Evolutionary conservation across 176 grass and related monocot genomes (phyloP).

Genomic region (Pharus latifolius): DNA sequence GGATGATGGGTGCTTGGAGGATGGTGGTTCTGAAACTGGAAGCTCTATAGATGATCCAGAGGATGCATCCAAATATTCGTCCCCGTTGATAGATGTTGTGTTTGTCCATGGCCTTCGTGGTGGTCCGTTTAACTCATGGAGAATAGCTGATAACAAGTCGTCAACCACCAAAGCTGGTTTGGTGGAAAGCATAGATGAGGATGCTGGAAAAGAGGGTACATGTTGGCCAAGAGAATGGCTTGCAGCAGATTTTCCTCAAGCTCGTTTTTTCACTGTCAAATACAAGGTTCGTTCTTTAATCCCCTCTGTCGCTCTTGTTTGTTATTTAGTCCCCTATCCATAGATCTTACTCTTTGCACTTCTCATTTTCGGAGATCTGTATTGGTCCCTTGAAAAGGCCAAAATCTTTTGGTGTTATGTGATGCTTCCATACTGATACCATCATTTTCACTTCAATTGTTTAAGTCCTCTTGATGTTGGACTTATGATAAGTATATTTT

Average conservation of each 20-base stretch:
- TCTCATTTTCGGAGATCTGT: not conserved
- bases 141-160: conserved; percentile 96
- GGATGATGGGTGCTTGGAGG: conserved; percentile 17
- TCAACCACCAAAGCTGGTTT: conserved; percentile 90
- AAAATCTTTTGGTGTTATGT: not conserved
- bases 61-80: conserved; percentile 3
- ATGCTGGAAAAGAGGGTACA: conserved; percentile 90
- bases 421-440: not conserved
- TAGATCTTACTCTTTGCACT: too few relatives aligned
- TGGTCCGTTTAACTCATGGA: conserved; percentile 94
- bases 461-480: conserved; percentile 7
- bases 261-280: conserved; percentile 74
- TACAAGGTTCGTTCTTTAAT: conserved; percentile 74
- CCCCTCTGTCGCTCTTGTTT: not conserved
- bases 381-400: not conserved
- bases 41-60: conserved; percentile 10
- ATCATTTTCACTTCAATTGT: conserved; percentile 9
- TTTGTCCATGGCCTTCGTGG: conserved; percentile 94
- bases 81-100: conserved; percentile 63
- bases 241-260: conserved; percentile 77
- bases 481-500: not conserved
- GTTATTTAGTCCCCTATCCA: too few relatives aligned
- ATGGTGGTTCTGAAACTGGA: not conserved
- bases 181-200: conserved; percentile 88
- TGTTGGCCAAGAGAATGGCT: conserved; percentile 99